phyloP scores from a whole-genome alignment of 139 green algal species.

The Yamagishiella unicocca region DNA sequence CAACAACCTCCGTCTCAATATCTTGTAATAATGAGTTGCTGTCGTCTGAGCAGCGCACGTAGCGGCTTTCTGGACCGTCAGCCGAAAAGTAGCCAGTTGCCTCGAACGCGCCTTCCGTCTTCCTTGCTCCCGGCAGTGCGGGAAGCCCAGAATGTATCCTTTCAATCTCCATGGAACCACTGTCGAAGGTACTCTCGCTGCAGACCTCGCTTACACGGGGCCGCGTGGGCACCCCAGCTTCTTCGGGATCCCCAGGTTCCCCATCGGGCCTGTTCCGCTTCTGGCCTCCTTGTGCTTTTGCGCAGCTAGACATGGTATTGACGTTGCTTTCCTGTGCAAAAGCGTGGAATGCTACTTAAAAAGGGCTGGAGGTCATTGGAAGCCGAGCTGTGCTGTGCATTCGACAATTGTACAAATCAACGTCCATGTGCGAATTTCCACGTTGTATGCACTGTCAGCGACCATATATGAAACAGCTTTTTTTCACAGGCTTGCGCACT shows the following conservation, averaged over 20 bases:
- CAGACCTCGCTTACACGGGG: background rate
- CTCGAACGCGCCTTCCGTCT: background rate
- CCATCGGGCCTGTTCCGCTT: background rate
- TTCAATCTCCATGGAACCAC: background rate
- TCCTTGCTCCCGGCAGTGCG: background rate
- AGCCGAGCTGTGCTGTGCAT: background rate
- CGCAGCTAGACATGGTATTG: background rate
- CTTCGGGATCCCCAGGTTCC: background rate
- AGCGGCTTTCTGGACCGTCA: background rate
- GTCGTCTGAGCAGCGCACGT: background rate
- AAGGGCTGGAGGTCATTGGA: no score
- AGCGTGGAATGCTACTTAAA: no score
- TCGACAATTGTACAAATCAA: background rate
- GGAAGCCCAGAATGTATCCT: conserved; percentile 6
- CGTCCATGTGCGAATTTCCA: background rate
- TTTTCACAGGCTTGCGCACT: no score
- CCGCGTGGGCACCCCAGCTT: background rate
- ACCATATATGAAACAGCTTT: no score
- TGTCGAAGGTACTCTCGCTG: conserved; percentile 15
- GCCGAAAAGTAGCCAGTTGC: background rate
- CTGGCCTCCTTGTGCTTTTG: background rate
- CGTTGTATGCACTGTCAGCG: background rate
- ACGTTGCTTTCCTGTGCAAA: no score
- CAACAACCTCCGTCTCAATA: background rate
- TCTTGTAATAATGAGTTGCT: background rate